Evolutionary conservation across 2,329 filamentous ascomycete genomes (phyloP).

Genomic region (Scedosporium boydii): DNA sequence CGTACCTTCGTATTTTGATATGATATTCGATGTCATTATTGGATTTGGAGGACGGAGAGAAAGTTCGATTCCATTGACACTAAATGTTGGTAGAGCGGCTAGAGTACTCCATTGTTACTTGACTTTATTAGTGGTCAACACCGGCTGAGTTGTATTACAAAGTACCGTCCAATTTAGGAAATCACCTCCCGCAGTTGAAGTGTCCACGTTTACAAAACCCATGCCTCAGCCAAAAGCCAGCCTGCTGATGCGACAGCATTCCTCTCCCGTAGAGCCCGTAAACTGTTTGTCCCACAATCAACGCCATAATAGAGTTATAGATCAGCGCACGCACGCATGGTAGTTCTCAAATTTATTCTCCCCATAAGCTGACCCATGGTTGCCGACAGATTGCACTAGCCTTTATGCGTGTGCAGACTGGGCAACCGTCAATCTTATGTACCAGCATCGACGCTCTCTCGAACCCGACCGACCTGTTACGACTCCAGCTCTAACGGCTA

Average conservation of each 20-base stretch:
- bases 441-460: not conserved
- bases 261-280: no score
- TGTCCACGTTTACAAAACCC: not conserved
- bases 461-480: not conserved
- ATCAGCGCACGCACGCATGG: not conserved
- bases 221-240: no score
- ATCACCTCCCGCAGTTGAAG: not conserved
- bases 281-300: no score
- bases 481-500: not conserved
- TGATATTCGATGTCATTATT: no score
- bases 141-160: not conserved
- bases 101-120: not conserved
- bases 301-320: not conserved
- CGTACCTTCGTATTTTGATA: no score
- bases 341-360: not conserved
- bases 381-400: not conserved
- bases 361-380: not conserved
- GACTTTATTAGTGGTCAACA: not conserved
- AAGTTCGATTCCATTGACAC: no score
- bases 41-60: no score
- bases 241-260: no score
- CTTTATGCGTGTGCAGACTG: not conserved
- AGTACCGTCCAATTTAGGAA: not conserved
- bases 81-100: no score
- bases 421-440: slow-evolving; percentile 8